Conservation (phyloP, 2,329 filamentous ascomycete species). For the Claviceps spartinae region DNA sequence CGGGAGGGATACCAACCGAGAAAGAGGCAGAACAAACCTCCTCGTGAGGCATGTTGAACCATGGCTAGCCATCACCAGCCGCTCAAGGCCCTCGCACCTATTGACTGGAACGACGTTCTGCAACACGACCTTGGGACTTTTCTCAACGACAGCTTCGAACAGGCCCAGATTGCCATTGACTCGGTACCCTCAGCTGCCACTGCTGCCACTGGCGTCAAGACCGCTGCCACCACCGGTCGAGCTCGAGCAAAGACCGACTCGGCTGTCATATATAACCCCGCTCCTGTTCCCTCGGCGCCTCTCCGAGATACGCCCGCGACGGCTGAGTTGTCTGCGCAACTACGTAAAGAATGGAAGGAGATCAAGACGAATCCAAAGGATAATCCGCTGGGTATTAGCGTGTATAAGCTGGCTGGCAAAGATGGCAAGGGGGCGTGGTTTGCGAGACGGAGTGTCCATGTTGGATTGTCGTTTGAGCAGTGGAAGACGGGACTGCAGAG, state of each 20-base stretch:
- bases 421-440: conserved; percentile 88
- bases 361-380: conserved; percentile 58
- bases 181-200: conserved; percentile 48
- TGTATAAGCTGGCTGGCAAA: conserved; percentile 67
- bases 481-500: conserved; percentile 65
- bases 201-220: conserved; percentile 19
- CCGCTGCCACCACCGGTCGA: conserved; percentile 25
- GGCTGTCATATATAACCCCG: conserved; percentile 34
- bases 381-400: conserved; percentile 60
- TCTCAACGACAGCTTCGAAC: conserved; percentile 45
- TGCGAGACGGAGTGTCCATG: conserved; percentile 69
- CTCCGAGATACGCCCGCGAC: conserved; percentile 24
- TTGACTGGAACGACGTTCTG: conserved; percentile 35
- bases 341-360: conserved; percentile 83
- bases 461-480: conserved; percentile 59
- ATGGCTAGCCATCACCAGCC: conserved; percentile 38
- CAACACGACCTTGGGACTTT: conserved; percentile 38
- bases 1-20: neutral
- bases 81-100: conserved; percentile 41
- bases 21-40: neutral
- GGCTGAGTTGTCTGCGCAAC: conserved; percentile 24
- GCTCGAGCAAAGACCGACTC: conserved; percentile 44
- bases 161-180: conserved; percentile 59
- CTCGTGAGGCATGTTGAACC: neutral
- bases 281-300: conserved; percentile 30